Evolutionary conservation across 2,329 filamentous ascomycete genomes (phyloP).

Genomic region (Teratosphaeria viscida): DNA sequence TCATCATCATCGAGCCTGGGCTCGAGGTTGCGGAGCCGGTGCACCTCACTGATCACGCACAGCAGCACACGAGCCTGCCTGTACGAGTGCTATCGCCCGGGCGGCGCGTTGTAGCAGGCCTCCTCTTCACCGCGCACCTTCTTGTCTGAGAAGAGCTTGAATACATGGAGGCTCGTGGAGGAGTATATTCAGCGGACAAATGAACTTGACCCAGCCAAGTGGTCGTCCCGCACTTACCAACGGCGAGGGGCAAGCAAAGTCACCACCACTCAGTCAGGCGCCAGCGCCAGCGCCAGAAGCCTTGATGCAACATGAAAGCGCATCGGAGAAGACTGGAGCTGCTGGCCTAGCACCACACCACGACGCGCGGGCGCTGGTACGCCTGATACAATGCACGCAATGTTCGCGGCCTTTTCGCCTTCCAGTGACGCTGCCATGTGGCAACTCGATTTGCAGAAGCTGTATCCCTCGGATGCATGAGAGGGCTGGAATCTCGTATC

Average conservation of each 20-base stretch:
- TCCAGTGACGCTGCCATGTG: slow-evolving; percentile 72
- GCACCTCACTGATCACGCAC: background rate
- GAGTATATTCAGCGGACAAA: background rate
- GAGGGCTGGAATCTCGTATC: slow-evolving; percentile 67
- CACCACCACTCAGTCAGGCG: background rate
- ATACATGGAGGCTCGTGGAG: slow-evolving; percentile 2
- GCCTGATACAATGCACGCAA: slow-evolving; percentile 64
- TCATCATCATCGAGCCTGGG: background rate
- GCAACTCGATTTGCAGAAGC: slow-evolving; percentile 61
- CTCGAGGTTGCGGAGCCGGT: background rate
- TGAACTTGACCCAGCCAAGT: slow-evolving; percentile 3
- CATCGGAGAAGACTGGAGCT: slow-evolving; percentile 22
- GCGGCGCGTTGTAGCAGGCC: background rate
- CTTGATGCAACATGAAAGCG: slow-evolving; percentile 34
- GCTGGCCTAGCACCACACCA: slow-evolving; percentile 36
- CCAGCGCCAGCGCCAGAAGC: slow-evolving; percentile 6
- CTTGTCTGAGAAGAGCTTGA: background rate
- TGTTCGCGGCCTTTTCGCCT: slow-evolving; percentile 59
- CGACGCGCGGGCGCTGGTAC: slow-evolving; percentile 55
- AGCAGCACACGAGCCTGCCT: background rate
- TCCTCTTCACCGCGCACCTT: background rate
- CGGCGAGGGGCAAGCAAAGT: background rate
- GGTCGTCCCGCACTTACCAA: background rate
- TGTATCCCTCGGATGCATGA: slow-evolving; percentile 61
- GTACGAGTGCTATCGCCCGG: background rate